Percentiles rank a stretch among this genome's conserved stretches.
These are phyloP conservation scores for Linum usitatissimum DNA, from an alignment of 345 rosid species.

Conservation along the genomic window DNA sequence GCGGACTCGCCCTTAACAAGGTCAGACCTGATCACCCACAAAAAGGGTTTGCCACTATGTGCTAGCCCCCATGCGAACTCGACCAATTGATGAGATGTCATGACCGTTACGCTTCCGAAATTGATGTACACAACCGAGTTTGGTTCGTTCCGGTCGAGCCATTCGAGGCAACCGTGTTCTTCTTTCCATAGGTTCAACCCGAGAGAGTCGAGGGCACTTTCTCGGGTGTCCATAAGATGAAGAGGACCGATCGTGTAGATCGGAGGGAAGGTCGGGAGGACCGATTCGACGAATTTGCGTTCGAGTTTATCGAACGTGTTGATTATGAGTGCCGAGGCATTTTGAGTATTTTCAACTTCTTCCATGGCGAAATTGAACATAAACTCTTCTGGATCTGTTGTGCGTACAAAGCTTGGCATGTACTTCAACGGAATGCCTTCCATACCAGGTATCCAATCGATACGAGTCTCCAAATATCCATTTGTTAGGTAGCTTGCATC, in stretches of 20 bases:
- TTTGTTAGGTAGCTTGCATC: neutral
- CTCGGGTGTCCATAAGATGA: neutral
- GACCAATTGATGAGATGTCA: neutral
- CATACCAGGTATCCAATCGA: neutral
- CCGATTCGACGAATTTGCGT: neutral
- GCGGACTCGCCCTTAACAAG: neutral
- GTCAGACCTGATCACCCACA: neutral
- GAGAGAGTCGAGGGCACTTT: neutral
- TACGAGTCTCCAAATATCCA: neutral
- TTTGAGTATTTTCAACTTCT: neutral
- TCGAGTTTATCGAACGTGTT: constrained; percentile 1
- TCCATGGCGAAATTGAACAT: neutral
- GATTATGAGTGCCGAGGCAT: neutral
- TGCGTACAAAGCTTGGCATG: neutral
- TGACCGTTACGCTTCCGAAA: neutral
- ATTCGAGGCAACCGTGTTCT: neutral
- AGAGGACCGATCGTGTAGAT: neutral
- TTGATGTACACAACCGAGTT: neutral
- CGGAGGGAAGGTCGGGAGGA: neutral
- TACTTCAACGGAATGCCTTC: neutral
- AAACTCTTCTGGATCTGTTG: neutral
- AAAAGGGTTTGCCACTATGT: neutral
- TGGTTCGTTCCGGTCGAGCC: neutral
- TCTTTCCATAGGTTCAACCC: neutral
- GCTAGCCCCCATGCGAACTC: constrained; percentile 4